Evolutionary conservation across 768 basidiomycete species (phyloP).

Genomic region (Macrolepiota fuliginosa): DNA sequence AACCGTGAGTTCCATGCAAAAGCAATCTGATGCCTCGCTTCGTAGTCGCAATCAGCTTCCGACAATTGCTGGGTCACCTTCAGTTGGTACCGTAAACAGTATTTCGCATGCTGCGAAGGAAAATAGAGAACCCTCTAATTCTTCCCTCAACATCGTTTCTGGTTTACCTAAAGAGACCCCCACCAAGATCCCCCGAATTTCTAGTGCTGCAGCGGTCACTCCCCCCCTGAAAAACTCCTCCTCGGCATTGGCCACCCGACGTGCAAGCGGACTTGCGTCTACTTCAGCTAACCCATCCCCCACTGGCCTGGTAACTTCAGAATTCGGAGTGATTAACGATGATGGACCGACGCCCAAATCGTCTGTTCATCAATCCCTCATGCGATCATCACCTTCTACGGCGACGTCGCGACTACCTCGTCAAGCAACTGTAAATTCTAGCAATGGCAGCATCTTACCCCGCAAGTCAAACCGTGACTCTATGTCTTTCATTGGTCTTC

Average conservation of each 20-base stretch:
- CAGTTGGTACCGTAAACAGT: constrained; percentile 63
- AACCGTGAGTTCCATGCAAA: constrained; percentile 84
- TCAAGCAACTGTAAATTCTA: constrained; percentile 46
- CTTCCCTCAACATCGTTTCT: constrained; percentile 49
- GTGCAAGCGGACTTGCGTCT: constrained; percentile 54
- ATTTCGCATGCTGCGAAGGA: constrained; percentile 50
- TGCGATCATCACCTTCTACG: constrained; percentile 61
- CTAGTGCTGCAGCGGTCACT: constrained; percentile 76
- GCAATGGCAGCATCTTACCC: constrained; percentile 41
- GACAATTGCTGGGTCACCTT: constrained; percentile 93
- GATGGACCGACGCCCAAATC: constrained; percentile 49
- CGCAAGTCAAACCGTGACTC: constrained; percentile 79
- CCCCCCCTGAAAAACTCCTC: constrained; percentile 57
- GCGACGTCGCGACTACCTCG: constrained; percentile 64
- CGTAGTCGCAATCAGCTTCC: constrained; percentile 76
- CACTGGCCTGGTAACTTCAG: constrained; percentile 52
- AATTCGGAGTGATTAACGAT: constrained; percentile 75
- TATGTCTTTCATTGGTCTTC: constrained; percentile 70
- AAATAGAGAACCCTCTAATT: constrained; percentile 51
- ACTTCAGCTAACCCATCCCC: constrained; percentile 70
- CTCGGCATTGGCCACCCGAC: constrained; percentile 50
- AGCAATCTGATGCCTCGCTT: constrained; percentile 80
- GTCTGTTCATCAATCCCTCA: constrained; percentile 47
- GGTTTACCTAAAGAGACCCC: constrained; percentile 77
- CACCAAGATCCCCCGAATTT: constrained; percentile 90